Conservation (phyloP, 2,329 filamentous ascomycete species). For the Neocatenulostroma microsporum region DNA sequence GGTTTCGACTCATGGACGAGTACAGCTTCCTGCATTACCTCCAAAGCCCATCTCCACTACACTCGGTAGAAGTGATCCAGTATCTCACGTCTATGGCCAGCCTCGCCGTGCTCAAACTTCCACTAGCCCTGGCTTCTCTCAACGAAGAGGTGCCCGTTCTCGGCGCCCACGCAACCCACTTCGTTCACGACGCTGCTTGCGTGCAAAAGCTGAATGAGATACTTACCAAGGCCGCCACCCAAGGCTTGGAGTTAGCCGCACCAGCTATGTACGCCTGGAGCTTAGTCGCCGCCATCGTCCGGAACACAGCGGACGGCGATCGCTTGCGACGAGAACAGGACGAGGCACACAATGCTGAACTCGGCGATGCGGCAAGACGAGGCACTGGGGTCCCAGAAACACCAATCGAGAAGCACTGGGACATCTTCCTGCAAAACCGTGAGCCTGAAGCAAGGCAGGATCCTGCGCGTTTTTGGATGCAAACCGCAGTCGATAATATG, state of each 20-base stretch:
- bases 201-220: constrained; percentile 66
- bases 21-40: constrained; percentile 63
- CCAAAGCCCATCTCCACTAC: constrained; percentile 32
- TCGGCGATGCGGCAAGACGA: no score
- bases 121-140: no score
- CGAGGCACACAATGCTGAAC: no score
- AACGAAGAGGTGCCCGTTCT: no score
- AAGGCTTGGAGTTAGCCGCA: constrained; percentile 55
- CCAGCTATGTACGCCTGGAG: constrained; percentile 77
- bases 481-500: constrained; percentile 39
- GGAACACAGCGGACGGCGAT: constrained; percentile 24
- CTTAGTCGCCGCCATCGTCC: constrained; percentile 63
- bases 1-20: constrained; percentile 66
- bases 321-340: constrained; percentile 1
- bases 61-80: constrained; percentile 52
- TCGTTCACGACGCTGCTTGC: constrained; percentile 61
- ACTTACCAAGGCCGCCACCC: constrained; percentile 52
- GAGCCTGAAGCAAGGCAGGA: constrained; percentile 36
- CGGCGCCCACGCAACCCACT: constrained; percentile 41
- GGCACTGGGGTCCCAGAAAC: no score
- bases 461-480: constrained; percentile 41
- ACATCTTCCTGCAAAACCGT: constrained; percentile 15
- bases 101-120: constrained; percentile 62
- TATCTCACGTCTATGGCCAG: constrained; percentile 63
- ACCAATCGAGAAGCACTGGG: constrained; percentile 21